These are phyloP conservation scores for Lyophyllum atratum DNA, from an alignment of 768 basidiomycete species.

Conservation along the genomic window DNA sequence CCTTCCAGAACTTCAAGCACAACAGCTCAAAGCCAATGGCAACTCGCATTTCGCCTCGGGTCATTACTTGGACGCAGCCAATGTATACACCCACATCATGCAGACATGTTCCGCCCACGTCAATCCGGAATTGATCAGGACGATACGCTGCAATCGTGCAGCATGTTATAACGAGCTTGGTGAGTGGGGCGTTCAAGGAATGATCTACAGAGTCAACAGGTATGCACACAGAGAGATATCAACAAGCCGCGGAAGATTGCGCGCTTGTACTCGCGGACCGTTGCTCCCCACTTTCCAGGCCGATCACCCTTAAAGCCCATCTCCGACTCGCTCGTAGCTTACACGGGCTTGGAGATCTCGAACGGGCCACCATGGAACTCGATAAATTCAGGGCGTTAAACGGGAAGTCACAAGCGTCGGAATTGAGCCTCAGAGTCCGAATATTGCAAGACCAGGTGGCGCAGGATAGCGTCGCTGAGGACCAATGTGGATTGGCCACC, in stretches of 20 bases:
- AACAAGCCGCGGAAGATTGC: constrained; percentile 5
- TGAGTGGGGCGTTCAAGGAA: not conserved
- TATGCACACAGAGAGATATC: not conserved
- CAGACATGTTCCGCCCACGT: not conserved
- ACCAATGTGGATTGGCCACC: not conserved
- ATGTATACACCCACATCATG: not conserved
- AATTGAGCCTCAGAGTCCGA: not conserved
- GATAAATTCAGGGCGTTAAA: constrained; percentile 4
- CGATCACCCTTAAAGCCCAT: constrained; percentile 8
- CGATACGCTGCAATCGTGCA: constrained; percentile 10
- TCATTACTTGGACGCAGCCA: not conserved
- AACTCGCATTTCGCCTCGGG: not conserved
- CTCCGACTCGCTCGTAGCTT: constrained; percentile 10
- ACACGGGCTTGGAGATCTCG: not conserved
- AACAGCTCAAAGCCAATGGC: not conserved
- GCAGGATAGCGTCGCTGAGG: not conserved
- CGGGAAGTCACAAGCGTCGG: not conserved
- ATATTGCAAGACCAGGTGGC: constrained; percentile 1
- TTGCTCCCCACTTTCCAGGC: not conserved
- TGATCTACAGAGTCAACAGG: not conserved
- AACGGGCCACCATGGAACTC: constrained; percentile 6
- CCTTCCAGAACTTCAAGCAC: not conserved
- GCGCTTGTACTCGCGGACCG: not conserved
- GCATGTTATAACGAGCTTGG: constrained; percentile 12
- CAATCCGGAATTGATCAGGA: constrained; percentile 2